phyloP scores from a whole-genome alignment of 2,329 filamentous ascomycete genomes.

The Penicillium sp. region DNA sequence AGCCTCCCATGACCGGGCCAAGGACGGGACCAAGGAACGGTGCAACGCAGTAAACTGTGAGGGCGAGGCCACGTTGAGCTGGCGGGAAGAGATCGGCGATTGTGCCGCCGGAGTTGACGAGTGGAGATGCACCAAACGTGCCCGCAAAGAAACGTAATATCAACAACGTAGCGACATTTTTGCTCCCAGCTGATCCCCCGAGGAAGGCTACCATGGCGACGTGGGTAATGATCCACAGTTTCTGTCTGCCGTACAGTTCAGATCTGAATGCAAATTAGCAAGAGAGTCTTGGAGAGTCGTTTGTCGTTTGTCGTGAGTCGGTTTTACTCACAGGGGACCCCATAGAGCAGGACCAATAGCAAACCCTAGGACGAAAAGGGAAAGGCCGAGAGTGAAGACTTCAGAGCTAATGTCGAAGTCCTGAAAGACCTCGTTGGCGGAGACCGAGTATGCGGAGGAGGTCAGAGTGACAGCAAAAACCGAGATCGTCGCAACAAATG shows the following conservation, averaged over 20 bases:
- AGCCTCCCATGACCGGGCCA: slow-evolving; percentile 12
- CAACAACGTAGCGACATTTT: slow-evolving; percentile 12
- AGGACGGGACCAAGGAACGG: slow-evolving; percentile 16
- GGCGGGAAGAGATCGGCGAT: slow-evolving; percentile 18
- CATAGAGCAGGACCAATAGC: slow-evolving; percentile 43
- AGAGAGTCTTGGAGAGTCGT: background rate
- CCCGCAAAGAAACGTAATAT: slow-evolving; percentile 18
- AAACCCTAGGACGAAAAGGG: slow-evolving; percentile 44
- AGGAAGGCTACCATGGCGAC: slow-evolving; percentile 11
- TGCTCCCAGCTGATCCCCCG: slow-evolving; percentile 7
- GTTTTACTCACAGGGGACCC: slow-evolving; percentile 23
- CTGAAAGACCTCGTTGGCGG: slow-evolving; percentile 25
- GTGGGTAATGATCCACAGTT: slow-evolving; percentile 1
- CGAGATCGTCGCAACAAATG: slow-evolving; percentile 27
- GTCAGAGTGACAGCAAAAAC: slow-evolving; percentile 17
- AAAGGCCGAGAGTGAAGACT: slow-evolving; percentile 37
- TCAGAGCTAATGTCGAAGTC: slow-evolving; percentile 34
- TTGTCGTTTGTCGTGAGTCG: no score
- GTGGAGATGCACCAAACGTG: slow-evolving; percentile 9
- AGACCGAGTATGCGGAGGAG: slow-evolving; percentile 6
- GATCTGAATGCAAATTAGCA: slow-evolving; percentile 3
- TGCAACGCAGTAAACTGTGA: slow-evolving; percentile 8
- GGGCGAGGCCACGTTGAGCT: slow-evolving; percentile 12
- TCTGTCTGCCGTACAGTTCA: slow-evolving; percentile 7
- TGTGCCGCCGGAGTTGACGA: slow-evolving; percentile 15